phyloP scores from a whole-genome alignment of 192 early-diverging fungal genomes.

The Phycomyces nitens region DNA sequence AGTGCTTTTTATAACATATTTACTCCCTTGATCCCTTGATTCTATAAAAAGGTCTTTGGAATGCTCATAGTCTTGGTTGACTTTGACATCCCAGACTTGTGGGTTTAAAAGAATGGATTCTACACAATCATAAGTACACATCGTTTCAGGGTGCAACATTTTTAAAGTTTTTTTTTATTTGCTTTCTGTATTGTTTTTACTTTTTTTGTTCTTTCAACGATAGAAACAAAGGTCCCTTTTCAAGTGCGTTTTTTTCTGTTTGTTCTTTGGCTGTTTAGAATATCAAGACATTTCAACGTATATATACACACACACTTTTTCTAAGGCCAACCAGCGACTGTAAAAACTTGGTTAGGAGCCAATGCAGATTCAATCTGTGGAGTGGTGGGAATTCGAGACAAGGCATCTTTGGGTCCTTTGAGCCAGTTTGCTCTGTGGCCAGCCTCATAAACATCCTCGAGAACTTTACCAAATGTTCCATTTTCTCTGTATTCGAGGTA shows the following conservation, averaged over 20 bases:
- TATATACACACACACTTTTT: no score
- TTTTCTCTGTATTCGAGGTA: constrained; percentile 63
- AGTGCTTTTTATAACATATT: no score
- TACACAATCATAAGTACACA: neutral
- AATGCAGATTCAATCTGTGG: constrained; percentile 8
- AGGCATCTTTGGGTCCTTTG: constrained; percentile 29
- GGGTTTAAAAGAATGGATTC: neutral
- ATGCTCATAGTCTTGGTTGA: no score
- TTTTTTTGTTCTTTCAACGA: no score
- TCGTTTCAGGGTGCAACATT: neutral
- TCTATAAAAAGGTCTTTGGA: no score
- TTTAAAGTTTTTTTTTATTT: constrained; percentile 3
- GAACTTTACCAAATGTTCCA: constrained; percentile 64
- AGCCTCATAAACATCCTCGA: constrained; percentile 84
- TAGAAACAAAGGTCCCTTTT: no score
- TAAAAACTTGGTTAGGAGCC: neutral
- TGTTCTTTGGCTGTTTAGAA: neutral
- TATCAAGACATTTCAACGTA: no score
- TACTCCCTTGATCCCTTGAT: no score
- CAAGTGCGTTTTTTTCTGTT: neutral
- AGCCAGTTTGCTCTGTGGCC: constrained; percentile 58
- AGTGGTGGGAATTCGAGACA: neutral
- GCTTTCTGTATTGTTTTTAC: constrained; percentile 2
- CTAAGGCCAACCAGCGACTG: constrained; percentile 1
- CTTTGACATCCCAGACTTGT: no score